These are phyloP conservation scores for Penicillium bovifimosum DNA, from an alignment of 495 filamentous ascomycete genomes.

Conservation along the genomic window DNA sequence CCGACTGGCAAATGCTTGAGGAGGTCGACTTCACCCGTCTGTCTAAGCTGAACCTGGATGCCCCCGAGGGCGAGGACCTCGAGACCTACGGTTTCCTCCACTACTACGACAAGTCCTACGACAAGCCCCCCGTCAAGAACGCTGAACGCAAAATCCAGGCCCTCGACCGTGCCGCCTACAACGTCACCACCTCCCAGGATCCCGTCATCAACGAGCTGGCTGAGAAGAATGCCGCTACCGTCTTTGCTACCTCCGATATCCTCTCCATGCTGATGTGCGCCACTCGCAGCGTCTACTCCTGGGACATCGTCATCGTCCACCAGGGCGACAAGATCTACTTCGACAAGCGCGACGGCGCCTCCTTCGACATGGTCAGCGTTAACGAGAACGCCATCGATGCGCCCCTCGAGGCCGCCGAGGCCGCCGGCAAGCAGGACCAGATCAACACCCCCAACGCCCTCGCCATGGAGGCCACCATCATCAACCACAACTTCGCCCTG, in stretches of 20 bases:
- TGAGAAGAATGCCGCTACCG: conserved; percentile 92
- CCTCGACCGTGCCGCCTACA: conserved; percentile 92
- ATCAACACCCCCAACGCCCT: conserved; percentile 90
- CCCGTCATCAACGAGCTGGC: conserved; percentile 95
- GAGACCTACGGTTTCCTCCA: conserved; percentile 94
- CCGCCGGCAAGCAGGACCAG: conserved; percentile 72
- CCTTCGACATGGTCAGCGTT: conserved; percentile 94
- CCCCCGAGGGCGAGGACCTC: conserved; percentile 89
- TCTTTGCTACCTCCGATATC: conserved; percentile 95
- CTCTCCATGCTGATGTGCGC: conserved; percentile 99
- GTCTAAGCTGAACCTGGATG: conserved; percentile 89
- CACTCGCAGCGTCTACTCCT: conserved; percentile 89
- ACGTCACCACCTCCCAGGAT: conserved; percentile 92
- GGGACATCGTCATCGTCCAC: conserved; percentile 89
- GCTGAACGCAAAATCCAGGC: conserved; percentile 79
- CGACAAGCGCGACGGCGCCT: conserved; percentile 91
- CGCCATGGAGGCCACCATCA: conserved; percentile 94
- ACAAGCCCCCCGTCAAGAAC: conserved; percentile 84
- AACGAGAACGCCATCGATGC: conserved; percentile 99
- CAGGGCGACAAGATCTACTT: conserved; percentile 96
- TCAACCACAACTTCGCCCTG: conserved; percentile 98
- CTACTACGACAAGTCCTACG: conserved; percentile 93
- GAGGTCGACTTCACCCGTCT: conserved; percentile 98
- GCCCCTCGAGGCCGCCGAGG: conserved; percentile 81
- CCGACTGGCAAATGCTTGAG: conserved; percentile 92